Evolutionary conservation across 176 grass and related monocot genomes (phyloP), one percentile per base, ranked within the genome.

Genomic region (Aegilops tauschii): DNA sequence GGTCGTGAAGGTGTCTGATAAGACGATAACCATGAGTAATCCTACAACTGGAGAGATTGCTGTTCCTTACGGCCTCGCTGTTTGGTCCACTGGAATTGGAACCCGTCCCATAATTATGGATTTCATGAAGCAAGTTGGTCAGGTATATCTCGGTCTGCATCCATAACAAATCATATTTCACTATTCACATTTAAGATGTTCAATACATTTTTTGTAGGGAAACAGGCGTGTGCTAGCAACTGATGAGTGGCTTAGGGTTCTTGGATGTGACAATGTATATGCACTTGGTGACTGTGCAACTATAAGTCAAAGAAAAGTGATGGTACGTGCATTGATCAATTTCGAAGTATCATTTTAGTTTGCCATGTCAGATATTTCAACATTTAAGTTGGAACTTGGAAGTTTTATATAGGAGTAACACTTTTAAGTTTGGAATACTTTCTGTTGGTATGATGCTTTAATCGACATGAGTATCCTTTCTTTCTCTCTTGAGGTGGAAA

Each of bases 61-160:
- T 82, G 90, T 96, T 58, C 96, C 96, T 62, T 98, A 95, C 78
- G 93, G 96, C 56, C 94, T 98, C 88, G 93, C 89, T 54, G 88
- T 98, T 65, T 98, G 96, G 96, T 98, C 96, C 37, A 92, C 96
- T 79, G 96, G 96, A 86, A 93, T 96, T 47, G 93, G 93, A 74
- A 88, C 96, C 32, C 96, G 92, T 67, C 92, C 93, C 21, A 62
- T 98, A 40, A 92, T 93, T 73, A 85, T 92, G 80, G 93, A 94
- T 88, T 96, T 98, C 79, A 98, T 94, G 96, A 92, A 93, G 84
- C 69, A 94, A 90, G 86, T 98, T 92, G 92, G 92, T 82, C 96
- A 98, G 92, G 94, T 92, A 91, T 84, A 58, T 80, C 65, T 23
- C 14, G 4, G 70, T 40, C 14, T 67, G 18, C 68, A 83, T 21